Conservation (phyloP, 1,284 basidiomycete genomes). For the Meripilus lineatus region DNA sequence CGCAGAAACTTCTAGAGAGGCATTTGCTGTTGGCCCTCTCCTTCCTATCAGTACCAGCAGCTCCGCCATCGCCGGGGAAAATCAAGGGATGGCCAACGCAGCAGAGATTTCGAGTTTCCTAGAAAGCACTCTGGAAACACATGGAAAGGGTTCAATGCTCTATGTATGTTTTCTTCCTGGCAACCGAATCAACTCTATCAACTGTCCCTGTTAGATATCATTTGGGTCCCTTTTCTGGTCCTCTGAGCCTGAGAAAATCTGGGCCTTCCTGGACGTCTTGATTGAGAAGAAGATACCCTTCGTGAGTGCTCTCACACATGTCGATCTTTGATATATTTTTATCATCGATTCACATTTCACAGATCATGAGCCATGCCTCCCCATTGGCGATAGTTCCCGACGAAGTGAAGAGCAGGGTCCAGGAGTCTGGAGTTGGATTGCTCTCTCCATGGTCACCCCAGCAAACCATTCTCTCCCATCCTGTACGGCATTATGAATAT, state of each 20-base stretch:
- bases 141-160: conserved; percentile 1
- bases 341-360: neutral
- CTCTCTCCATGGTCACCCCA: conserved; percentile 5
- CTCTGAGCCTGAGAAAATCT: conserved; percentile 1
- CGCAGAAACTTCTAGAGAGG: neutral
- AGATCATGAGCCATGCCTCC: conserved; percentile 7
- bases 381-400: conserved; percentile 1
- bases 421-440: conserved; percentile 1
- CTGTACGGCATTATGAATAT: neutral
- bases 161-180: neutral
- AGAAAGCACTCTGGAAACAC: neutral
- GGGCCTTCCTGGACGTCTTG: conserved; percentile 7
- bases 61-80: neutral
- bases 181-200: neutral
- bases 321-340: neutral
- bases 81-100: no score
- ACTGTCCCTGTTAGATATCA: conserved; percentile 2
- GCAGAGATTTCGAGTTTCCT: conserved; percentile 2
- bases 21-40: conserved; percentile 1
- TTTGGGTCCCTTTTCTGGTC: conserved; percentile 8
- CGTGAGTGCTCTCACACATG: conserved; percentile 1
- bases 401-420: conserved; percentile 3
- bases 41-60: neutral
- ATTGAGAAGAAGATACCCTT: conserved; percentile 6
- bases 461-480: conserved; percentile 5